Base-by-base conservation (phyloP, 106 monocot genomes). In the Narthecium ossifragum region DNA sequence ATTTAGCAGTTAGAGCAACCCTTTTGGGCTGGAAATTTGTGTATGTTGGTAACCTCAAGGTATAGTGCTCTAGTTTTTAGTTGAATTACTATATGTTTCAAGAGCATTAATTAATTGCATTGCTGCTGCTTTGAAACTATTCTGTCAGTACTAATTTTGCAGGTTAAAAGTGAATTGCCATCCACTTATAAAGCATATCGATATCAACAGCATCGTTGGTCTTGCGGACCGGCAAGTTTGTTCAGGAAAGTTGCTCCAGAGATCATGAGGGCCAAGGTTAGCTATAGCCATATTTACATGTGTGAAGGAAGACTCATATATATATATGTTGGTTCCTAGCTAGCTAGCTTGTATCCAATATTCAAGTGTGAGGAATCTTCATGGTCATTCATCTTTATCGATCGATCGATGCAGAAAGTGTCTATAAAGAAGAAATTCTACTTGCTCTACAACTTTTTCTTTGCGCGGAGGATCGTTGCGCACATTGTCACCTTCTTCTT, bases 371-470 rank as follows among this genome's bases (percentile, higher is more conserved):
- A n/a, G n/a, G n/a, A n/a, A n/a, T n/a, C n/a, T n/a, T n/a, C n/a
- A n/a, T n/a, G n/a, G n/a, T n/a, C n/a, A n/a, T n/a, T n/a, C n/a
- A n/a, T n/a, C n/a, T n/a, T n/a, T n/a, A n/a, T n/a, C n/a, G n/a
- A n/a, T n/a, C n/a, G n/a, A n/a, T n/a, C n/a, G n/a, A n/a, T 29
- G 61, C 78, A 89, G 89, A 81, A 73, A 38, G 81, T 84, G 11
- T 63, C 76, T 1, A 10, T 80, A 17, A 77, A 73, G 85, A 91
- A 79, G 70, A 91, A 91, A 47, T 45, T 79, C 12, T 67, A 73
- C 48, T 63, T 91, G 21, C 47, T 86, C 12, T 91, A 91, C 70
- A 80, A 36, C 36, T 91, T 91, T 64, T 91, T 91, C 73, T 83
- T 91, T 25, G 82, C 78, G 8, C 62, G 79, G 33, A 78, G 79